Base-by-base conservation (phyloP, 192 early-diverging fungal species). In the Umbelopsis ramanniana region DNA sequence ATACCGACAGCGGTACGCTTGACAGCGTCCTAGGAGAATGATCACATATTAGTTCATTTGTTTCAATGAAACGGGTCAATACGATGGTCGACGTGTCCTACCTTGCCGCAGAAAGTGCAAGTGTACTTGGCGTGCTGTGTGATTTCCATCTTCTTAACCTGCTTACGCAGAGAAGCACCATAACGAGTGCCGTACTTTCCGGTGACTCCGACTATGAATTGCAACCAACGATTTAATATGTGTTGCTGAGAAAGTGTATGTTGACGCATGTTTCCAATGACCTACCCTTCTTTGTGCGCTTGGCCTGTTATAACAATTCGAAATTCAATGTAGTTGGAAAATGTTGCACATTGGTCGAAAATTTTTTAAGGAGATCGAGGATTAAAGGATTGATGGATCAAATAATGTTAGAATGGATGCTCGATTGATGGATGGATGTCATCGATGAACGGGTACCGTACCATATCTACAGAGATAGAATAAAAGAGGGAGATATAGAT, bases 151-250 rank as follows among this genome's bases (percentile, higher is more conserved):
- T 96, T 96, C 91, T 96, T 96, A 67, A 88, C 84, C 80, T 88
- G 87, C 90, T 99, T 99, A 89, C 97, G 90, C 78, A 99, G 91
- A 70, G 97, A 98, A 76, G 97, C 95, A 95, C 97, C 97, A 89
- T 99, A 99, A 88, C 97, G 96, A 81, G 94, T 94, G 90, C 97
- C 97, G 93, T 99, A 99, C 87, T 99, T 99, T 83, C 97, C 97
- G 89, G 91, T 93, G 86, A 99, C 94, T 88, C 97, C 97, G 84
- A 97, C 79, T 71, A 43, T 17, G 40, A 26, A 43, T 15, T 21
- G 43, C 38, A 35, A 48, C 14, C 21, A 68, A 15, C 17, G 33
- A 43, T 45, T 47, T 45, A 35, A 17, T 43, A 29, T 46, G 40
- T 29, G 19, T n/a, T 12, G 24, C 15, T n/a, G 46, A 46, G 14